A percentile compares a stretch with the other conserved stretches of the same genome.
These are phyloP conservation scores for Tricholoma saponaceum DNA, from an alignment of 768 basidiomycete species.

Conservation along the genomic window DNA sequence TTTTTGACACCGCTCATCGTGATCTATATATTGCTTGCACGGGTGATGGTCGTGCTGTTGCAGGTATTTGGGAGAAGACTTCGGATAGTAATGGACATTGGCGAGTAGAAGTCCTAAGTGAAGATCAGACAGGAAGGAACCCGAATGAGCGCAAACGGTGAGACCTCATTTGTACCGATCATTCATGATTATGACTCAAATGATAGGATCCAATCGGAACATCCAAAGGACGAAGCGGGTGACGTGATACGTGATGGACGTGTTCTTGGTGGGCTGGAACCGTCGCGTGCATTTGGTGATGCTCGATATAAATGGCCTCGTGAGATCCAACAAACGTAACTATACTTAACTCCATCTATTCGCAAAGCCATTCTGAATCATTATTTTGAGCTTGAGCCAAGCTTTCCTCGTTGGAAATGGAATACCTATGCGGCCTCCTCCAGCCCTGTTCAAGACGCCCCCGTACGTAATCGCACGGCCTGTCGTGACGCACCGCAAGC, in stretches of 20 bases:
- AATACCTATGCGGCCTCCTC: slow-evolving; percentile 54
- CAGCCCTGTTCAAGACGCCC: slow-evolving; percentile 71
- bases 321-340: slow-evolving; percentile 68
- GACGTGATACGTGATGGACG: slow-evolving; percentile 78
- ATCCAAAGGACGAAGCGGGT: slow-evolving; percentile 70
- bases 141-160: slow-evolving; percentile 81
- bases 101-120: slow-evolving; percentile 90
- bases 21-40: slow-evolving; percentile 89
- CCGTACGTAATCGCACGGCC: slow-evolving; percentile 90
- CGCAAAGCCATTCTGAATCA: background rate
- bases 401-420: slow-evolving; percentile 66
- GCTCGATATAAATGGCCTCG: slow-evolving; percentile 86
- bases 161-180: slow-evolving; percentile 9
- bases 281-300: slow-evolving; percentile 84
- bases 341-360: slow-evolving; percentile 6
- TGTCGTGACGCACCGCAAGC: slow-evolving; percentile 73
- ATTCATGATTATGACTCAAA: background rate
- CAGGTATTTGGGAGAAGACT: slow-evolving; percentile 82
- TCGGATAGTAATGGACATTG: slow-evolving; percentile 68
- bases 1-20: slow-evolving; percentile 79
- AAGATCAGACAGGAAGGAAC: slow-evolving; percentile 96
- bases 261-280: slow-evolving; percentile 85
- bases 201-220: slow-evolving; percentile 75
- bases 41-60: slow-evolving; percentile 94
- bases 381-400: slow-evolving; percentile 40